Evolutionary conservation across 1,284 basidiomycete genomes (phyloP), one percentile per base, ranked within the genome.

Genomic region (Moniliophthora roreri): DNA sequence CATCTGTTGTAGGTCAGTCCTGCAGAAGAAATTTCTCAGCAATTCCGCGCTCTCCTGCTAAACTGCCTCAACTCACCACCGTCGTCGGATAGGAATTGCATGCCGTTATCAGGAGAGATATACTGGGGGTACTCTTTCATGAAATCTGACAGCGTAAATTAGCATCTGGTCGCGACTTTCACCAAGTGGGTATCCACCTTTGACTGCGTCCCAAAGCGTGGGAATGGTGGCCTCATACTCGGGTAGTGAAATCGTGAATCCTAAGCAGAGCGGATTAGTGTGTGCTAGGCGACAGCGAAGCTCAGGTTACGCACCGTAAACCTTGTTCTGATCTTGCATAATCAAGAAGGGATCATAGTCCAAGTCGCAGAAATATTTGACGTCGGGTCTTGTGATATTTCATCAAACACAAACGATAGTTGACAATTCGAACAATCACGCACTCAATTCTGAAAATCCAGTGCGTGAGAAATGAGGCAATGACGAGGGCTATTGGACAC

Each of bases 181-280:
- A n/a, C n/a, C 5, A 16, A 6, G 28, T 11, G 11, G 28, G 11
- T 21, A 42, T 35, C 28, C 24, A 87, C 89, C 80, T 74, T 79
- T 87, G 28, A 89, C 88, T 11, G 83, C 73, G 4, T 81, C 65
- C 93, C 93, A 97, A 10, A 97, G 80, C 0, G 93, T 92, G 1
- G 87, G 86, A 49, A 96, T 93, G 3, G 94, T 97, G 42, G 82
- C 81, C 53, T 83, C 80, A 62, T 93, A 95, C 68, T 97, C 95
- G 60, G 82, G 90, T 20, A 97, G 73, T 0, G 91, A 87, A 35
- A 97, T 74, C 1, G 91, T 94, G 68, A 93, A 96, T 6, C 90
- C 90, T 84, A 51, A 18, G 15, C 32, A 53, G 37, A 9, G n/a
- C 24, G 36, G 28, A 44, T 45, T 26, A 35, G 42, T 35, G 2